Evolutionary conservation across 495 filamentous ascomycete species (phyloP), one percentile per base, ranked within the genome.

Genomic region (Elaphomyces granulatus): DNA sequence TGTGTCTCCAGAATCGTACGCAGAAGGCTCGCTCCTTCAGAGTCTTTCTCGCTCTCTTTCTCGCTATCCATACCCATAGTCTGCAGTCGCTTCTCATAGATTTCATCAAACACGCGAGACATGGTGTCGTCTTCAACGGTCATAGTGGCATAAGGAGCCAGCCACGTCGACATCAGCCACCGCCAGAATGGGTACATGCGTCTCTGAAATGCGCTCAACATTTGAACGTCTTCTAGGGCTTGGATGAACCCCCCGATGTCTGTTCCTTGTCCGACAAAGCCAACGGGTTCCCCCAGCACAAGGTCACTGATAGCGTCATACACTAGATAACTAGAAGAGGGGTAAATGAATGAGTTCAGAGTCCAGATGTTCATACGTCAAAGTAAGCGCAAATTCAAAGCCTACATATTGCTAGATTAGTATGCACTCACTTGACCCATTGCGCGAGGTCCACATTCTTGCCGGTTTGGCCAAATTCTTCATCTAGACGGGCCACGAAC

Each of bases 261-360:
- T 4, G 60, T 54, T 19, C 74, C 76, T 38, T 61, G 62, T 32
- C 69, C 61, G 2, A 81, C 57, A 47, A 73, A 80, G 10, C 78
- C 78, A 15, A 82, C 66, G 1, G 76, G 64, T 21, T 67, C 56
- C 9, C 77, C 76, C 48, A 78, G 78, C 7, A 70, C 74, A 23
- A 82, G 59, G 45, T 80, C 71, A 8, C 69, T 71, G 40, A 83
- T 75, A 1, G 76, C 64, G 45, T 83, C 80, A 45, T 80, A 71
- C 4, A 74, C 71, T 49, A 74, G 69, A 38, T 58, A 70, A 1
- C 59, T 63, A 28, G 15, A 26, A 12, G 4, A n/a, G 20, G 36
- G 12, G 15, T 10, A 42, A 43, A 12, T 20, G 30, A 10, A 31
- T 20, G 32, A n/a, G 21, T 36, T 17, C 9, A 18, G 17, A 34